Evolutionary conservation across 2,329 filamentous ascomycete species (phyloP).

Genomic region (Emericellopsis atlantica): DNA sequence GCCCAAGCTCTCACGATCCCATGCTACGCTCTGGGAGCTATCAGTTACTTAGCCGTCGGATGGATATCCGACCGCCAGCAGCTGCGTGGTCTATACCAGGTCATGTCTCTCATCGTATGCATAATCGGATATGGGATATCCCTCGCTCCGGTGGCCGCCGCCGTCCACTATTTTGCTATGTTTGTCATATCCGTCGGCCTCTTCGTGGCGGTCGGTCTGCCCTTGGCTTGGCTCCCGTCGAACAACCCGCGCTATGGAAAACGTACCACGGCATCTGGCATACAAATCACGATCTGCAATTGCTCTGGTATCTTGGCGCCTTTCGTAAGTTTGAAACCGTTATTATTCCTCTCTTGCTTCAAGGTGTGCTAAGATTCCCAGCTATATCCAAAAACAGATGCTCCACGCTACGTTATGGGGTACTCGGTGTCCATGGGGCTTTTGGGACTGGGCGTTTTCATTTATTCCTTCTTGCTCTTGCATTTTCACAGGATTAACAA

Average conservation of each 20-base stretch:
- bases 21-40: conserved; percentile 61
- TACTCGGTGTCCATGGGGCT: conserved; percentile 49
- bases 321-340: conserved; percentile 37
- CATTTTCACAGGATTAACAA: conserved; percentile 37
- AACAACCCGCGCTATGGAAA: conserved; percentile 68
- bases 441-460: conserved; percentile 37
- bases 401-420: conserved; percentile 45
- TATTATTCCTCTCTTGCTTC: neutral
- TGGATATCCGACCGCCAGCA: conserved; percentile 56
- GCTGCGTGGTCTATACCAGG: conserved; percentile 50
- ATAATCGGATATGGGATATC: conserved; percentile 59
- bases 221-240: conserved; percentile 47
- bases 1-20: conserved; percentile 69
- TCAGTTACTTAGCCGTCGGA: conserved; percentile 54
- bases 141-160: conserved; percentile 43
- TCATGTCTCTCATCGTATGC: conserved; percentile 48
- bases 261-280: conserved; percentile 55
- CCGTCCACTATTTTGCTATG: conserved; percentile 62
- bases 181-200: conserved; percentile 65
- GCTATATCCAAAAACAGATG: conserved; percentile 23
- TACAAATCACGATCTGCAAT: conserved; percentile 62
- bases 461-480: conserved; percentile 42
- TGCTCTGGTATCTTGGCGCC: conserved; percentile 60
- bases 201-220: conserved; percentile 46
- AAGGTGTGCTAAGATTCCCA: neutral